phyloP scores from a whole-genome alignment of 1,284 basidiomycete genomes.

The Cutaneotrichosporon cyanovorans region DNA sequence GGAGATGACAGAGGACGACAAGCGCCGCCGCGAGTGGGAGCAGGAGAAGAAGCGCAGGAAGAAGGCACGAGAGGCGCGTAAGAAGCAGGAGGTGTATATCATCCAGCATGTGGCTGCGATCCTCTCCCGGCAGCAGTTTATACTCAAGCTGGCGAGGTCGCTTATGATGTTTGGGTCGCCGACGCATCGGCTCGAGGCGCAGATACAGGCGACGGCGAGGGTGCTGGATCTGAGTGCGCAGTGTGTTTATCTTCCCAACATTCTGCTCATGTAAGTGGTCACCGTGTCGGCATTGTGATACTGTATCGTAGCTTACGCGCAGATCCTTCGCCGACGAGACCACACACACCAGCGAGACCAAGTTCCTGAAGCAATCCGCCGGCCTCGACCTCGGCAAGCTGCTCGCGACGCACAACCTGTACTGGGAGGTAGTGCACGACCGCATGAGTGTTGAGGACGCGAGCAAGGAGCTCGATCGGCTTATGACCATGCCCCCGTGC shows the following conservation, averaged over 20 bases:
- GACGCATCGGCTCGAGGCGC: slow-evolving; percentile 77
- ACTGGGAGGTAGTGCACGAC: slow-evolving; percentile 86
- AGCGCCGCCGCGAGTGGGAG: slow-evolving; percentile 49
- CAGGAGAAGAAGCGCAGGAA: slow-evolving; percentile 45
- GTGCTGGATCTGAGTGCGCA: slow-evolving; percentile 80
- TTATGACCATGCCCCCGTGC: slow-evolving; percentile 60
- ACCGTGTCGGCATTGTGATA: neutral
- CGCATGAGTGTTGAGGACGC: slow-evolving; percentile 73
- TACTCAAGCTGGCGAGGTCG: slow-evolving; percentile 77
- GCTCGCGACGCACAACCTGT: slow-evolving; percentile 65
- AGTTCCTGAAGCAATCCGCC: slow-evolving; percentile 69
- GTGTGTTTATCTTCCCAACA: slow-evolving; percentile 78
- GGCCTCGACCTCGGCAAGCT: slow-evolving; percentile 70
- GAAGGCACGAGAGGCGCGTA: slow-evolving; percentile 53
- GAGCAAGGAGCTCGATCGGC: slow-evolving; percentile 59
- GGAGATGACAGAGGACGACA: slow-evolving; percentile 33
- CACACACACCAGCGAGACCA: slow-evolving; percentile 78
- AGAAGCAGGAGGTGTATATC: slow-evolving; percentile 51
- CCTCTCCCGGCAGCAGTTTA: slow-evolving; percentile 77
- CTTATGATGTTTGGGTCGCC: slow-evolving; percentile 95
- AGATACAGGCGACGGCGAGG: slow-evolving; percentile 74
- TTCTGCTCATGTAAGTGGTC: slow-evolving; percentile 56
- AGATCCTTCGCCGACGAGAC: slow-evolving; percentile 67
- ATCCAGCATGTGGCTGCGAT: slow-evolving; percentile 84
- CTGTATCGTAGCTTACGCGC: neutral